Conservation (phyloP, 768 basidiomycete species). For the Tulasnella sp. region DNA sequence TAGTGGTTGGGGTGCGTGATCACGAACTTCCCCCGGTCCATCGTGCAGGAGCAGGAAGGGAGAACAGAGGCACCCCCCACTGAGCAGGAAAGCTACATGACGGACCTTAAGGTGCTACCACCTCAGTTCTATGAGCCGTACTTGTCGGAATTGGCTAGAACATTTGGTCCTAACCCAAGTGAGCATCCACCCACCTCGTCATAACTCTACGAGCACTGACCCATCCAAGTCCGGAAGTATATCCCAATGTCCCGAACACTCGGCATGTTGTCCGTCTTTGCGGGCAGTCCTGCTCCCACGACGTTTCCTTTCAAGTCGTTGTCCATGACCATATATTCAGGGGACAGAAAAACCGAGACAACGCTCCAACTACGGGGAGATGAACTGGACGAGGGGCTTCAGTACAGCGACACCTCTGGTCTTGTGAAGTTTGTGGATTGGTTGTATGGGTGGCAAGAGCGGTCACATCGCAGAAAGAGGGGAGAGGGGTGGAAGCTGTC, state of each 20-base stretch:
- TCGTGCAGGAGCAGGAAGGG: no score
- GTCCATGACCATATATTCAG: constrained; percentile 45
- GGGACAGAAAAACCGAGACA: constrained; percentile 18
- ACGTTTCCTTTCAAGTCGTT: constrained; percentile 85
- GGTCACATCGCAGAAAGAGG: constrained; percentile 45
- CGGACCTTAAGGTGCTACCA: not conserved
- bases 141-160: not conserved
- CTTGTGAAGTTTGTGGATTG: constrained; percentile 49
- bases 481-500: constrained; percentile 63
- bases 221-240: constrained; percentile 41
- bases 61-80: not conserved
- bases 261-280: constrained; percentile 67
- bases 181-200: not conserved
- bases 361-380: constrained; percentile 32
- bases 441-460: constrained; percentile 58
- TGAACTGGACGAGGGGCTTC: constrained; percentile 54
- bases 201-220: not conserved
- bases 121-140: not conserved
- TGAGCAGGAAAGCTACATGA: not conserved
- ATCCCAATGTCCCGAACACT: constrained; percentile 66
- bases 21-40: no score
- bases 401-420: constrained; percentile 66
- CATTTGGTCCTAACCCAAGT: not conserved
- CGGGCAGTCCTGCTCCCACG: constrained; percentile 79
- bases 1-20: no score